A percentile compares a stretch with the other conserved stretches of the same genome.
These are phyloP conservation scores for Xylariomycetidae sp. DNA, from an alignment of 2,329 filamentous ascomycete species.

Conservation along the genomic window DNA sequence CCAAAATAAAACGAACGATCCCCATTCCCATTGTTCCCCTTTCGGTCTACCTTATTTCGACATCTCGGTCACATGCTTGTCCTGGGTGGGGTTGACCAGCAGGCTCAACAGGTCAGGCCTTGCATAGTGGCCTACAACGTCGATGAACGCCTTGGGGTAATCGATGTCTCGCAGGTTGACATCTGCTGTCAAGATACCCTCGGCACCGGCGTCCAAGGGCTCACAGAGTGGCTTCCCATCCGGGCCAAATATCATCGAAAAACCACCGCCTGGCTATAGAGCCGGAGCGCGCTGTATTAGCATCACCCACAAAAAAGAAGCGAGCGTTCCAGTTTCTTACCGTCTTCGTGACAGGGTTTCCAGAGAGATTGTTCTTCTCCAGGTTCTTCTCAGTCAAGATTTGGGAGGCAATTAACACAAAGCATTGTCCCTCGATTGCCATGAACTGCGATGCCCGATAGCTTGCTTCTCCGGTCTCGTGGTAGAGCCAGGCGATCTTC, in stretches of 20 bases:
- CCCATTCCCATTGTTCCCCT: no score
- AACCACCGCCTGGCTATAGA: slow-evolving; percentile 34
- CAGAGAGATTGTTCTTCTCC: slow-evolving; percentile 32
- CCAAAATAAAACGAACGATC: no score
- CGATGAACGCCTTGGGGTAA: slow-evolving; percentile 33
- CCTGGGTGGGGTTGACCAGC: slow-evolving; percentile 29
- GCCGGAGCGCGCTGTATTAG: slow-evolving; percentile 9
- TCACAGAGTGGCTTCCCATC: slow-evolving; percentile 42
- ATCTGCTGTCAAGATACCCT: slow-evolving; percentile 46
- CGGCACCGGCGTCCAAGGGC: slow-evolving; percentile 30
- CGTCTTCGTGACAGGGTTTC: slow-evolving; percentile 30
- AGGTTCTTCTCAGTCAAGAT: slow-evolving; percentile 34
- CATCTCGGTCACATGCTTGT: slow-evolving; percentile 24
- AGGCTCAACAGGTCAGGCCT: slow-evolving; percentile 36
- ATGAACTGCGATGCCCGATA: slow-evolving; percentile 33
- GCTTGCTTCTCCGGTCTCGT: slow-evolving; percentile 28
- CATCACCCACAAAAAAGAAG: slow-evolving; percentile 2
- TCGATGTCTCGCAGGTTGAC: slow-evolving; percentile 39
- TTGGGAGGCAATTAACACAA: slow-evolving; percentile 34
- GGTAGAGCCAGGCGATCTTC: slow-evolving; percentile 29
- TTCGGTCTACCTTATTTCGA: slow-evolving; percentile 17
- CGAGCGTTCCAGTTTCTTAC: slow-evolving; percentile 17
- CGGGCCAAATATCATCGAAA: slow-evolving; percentile 44
- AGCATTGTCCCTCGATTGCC: slow-evolving; percentile 37
- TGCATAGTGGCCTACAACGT: slow-evolving; percentile 32